These are phyloP conservation scores for Coemansia sp. DNA, from an alignment of 192 early-diverging fungal genomes.

Conservation along the genomic window DNA sequence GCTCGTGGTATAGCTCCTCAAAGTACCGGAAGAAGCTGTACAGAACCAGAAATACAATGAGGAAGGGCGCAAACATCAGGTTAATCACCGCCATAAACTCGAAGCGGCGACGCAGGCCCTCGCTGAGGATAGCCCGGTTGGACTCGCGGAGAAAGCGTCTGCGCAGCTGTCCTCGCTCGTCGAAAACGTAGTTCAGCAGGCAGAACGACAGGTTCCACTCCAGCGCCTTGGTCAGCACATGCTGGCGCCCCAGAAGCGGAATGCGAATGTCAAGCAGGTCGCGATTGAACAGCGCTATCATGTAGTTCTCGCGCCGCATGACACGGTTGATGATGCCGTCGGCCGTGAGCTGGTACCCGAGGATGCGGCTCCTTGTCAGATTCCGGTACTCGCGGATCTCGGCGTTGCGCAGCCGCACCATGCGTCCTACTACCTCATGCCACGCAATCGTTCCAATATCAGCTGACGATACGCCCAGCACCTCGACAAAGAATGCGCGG, in stretches of 20 bases:
- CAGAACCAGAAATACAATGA: slow-evolving; percentile 76
- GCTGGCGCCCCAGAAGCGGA: slow-evolving; percentile 59
- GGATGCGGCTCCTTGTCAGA: slow-evolving; percentile 53
- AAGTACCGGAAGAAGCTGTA: slow-evolving; percentile 93
- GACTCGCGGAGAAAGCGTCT: slow-evolving; percentile 78
- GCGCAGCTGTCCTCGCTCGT: slow-evolving; percentile 80
- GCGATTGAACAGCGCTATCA: slow-evolving; percentile 94
- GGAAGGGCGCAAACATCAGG: slow-evolving; percentile 83
- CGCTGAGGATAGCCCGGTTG: slow-evolving; percentile 64
- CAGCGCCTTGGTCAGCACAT: slow-evolving; percentile 81
- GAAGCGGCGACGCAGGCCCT: slow-evolving; percentile 77
- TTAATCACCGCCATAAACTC: slow-evolving; percentile 86
- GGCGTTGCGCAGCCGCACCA: slow-evolving; percentile 71
- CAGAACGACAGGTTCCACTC: slow-evolving; percentile 93
- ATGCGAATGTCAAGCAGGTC: slow-evolving; percentile 81
- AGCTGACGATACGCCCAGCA: slow-evolving; percentile 73
- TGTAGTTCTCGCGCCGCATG: slow-evolving; percentile 96
- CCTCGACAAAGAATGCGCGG: slow-evolving; percentile 78
- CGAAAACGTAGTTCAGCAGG: slow-evolving; percentile 84
- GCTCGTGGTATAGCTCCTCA: slow-evolving; percentile 83
- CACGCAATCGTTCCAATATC: slow-evolving; percentile 87
- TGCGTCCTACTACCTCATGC: slow-evolving; percentile 77
- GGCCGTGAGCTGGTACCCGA: slow-evolving; percentile 60
- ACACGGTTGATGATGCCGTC: slow-evolving; percentile 90
- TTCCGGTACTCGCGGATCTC: slow-evolving; percentile 58